phyloP scores from a whole-genome alignment of 2,329 filamentous ascomycete genomes.

The Trichoderma aggressivum region DNA sequence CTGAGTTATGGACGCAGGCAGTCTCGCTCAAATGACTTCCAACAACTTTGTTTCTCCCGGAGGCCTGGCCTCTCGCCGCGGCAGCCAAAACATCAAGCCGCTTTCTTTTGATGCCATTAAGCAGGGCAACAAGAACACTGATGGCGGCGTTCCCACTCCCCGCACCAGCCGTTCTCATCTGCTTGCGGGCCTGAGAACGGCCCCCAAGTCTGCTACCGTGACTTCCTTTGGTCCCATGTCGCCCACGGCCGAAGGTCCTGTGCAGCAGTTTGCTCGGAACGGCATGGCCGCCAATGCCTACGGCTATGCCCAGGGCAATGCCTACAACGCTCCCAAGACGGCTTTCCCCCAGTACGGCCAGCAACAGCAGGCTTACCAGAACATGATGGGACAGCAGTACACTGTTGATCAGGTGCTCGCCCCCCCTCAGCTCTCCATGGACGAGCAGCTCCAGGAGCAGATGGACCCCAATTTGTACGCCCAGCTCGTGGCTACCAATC shows the following conservation, averaged over 20 bases:
- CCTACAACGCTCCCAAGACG: conserved; percentile 54
- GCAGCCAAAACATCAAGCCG: conserved; percentile 85
- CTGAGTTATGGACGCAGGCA: conserved; percentile 84
- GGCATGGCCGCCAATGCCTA: conserved; percentile 45
- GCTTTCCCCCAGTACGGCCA: conserved; percentile 50
- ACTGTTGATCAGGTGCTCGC: conserved; percentile 86
- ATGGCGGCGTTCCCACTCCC: conserved; percentile 72
- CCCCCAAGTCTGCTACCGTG: conserved; percentile 78
- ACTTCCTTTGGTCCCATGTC: conserved; percentile 70
- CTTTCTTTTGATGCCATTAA: conserved; percentile 74
- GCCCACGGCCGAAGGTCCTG: conserved; percentile 38
- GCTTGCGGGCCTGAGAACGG: conserved; percentile 87
- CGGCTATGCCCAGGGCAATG: conserved; percentile 40
- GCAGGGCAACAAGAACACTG: conserved; percentile 64
- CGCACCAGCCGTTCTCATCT: conserved; percentile 93
- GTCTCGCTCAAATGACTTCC: conserved; percentile 99
- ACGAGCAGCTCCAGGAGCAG: conserved; percentile 64
- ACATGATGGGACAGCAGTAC: conserved; percentile 50
- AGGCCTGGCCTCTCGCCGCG: conserved; percentile 79
- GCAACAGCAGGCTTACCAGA: conserved; percentile 29
- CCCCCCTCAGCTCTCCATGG: conserved; percentile 75
- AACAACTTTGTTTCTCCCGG: conserved; percentile 72
- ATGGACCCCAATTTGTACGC: conserved; percentile 86
- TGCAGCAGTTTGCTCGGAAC: conserved; percentile 44
- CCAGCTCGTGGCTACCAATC: conserved; percentile 84